These are phyloP conservation scores for Ophiostoma sp. DNA, from an alignment of 2,329 filamentous ascomycete species.

Conservation along the genomic window DNA sequence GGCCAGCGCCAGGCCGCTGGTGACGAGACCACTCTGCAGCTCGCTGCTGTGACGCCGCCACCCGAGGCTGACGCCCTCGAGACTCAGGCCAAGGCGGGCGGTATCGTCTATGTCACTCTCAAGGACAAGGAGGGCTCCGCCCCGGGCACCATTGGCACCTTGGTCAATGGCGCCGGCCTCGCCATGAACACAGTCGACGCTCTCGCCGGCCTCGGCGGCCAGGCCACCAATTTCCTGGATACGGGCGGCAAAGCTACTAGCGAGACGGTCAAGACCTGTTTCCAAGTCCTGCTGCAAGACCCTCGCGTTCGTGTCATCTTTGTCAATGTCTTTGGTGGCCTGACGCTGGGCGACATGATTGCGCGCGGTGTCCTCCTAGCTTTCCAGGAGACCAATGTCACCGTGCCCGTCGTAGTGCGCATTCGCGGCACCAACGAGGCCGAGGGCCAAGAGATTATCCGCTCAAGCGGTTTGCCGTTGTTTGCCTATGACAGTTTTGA, in stretches of 20 bases:
- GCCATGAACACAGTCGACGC: slow-evolving; percentile 91
- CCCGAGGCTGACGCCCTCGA: slow-evolving; percentile 38
- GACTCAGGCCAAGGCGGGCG: slow-evolving; percentile 53
- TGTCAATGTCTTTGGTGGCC: slow-evolving; percentile 57
- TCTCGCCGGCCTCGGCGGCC: slow-evolving; percentile 65
- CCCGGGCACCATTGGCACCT: slow-evolving; percentile 68
- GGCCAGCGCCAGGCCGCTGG: slow-evolving; percentile 43
- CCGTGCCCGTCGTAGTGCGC: slow-evolving; percentile 74
- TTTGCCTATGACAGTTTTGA: slow-evolving; percentile 75
- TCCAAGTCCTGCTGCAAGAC: slow-evolving; percentile 72
- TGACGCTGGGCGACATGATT: slow-evolving; percentile 80
- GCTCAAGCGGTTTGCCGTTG: slow-evolving; percentile 65
- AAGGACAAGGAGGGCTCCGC: slow-evolving; percentile 39
- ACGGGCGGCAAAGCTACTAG: slow-evolving; percentile 86
- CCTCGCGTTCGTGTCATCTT: slow-evolving; percentile 66
- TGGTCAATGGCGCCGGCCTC: slow-evolving; percentile 86
- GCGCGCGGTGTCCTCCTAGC: slow-evolving; percentile 72
- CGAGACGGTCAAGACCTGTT: slow-evolving; percentile 75
- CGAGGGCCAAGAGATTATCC: slow-evolving; percentile 68
- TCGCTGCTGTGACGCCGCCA: slow-evolving; percentile 10
- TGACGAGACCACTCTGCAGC: not conserved
- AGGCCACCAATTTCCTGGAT: slow-evolving; percentile 81
- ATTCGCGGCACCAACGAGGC: slow-evolving; percentile 74
- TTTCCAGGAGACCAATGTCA: slow-evolving; percentile 66
- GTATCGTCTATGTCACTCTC: slow-evolving; percentile 75